Conservation (phyloP, 2,329 filamentous ascomycete species). For the Phaeophleospora eucalypticola region DNA sequence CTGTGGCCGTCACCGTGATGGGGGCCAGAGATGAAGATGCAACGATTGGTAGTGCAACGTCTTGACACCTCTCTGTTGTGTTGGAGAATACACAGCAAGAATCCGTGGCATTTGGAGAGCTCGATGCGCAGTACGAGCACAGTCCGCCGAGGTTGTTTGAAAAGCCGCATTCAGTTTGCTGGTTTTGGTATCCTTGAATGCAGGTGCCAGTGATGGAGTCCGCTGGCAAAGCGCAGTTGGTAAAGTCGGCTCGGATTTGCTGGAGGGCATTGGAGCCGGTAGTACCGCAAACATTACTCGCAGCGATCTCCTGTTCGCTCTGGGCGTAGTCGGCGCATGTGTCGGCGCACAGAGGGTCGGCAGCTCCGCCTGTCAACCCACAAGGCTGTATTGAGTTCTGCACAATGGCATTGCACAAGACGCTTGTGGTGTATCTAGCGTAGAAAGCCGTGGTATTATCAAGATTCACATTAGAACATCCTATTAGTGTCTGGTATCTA, state of each 20-base stretch:
- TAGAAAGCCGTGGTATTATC: slow-evolving; percentile 78
- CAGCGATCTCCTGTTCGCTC: slow-evolving; percentile 80
- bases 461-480: slow-evolving; percentile 73
- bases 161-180: slow-evolving; percentile 84
- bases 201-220: slow-evolving; percentile 71
- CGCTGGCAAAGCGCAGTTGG: slow-evolving; percentile 79
- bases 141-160: slow-evolving; percentile 66
- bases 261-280: slow-evolving; percentile 57
- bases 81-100: slow-evolving; percentile 87
- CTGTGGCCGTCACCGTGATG: slow-evolving; percentile 53
- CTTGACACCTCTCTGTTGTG: slow-evolving; percentile 66
- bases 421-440: slow-evolving; percentile 85
- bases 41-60: slow-evolving; percentile 65
- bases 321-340: slow-evolving; percentile 83
- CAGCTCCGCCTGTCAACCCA: slow-evolving; percentile 57
- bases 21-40: slow-evolving; percentile 59
- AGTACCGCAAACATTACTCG: slow-evolving; percentile 70
- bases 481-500: slow-evolving; percentile 78
- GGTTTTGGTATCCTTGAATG: slow-evolving; percentile 72
- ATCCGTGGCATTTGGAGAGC: slow-evolving; percentile 86
- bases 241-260: slow-evolving; percentile 88
- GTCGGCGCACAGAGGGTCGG: slow-evolving; percentile 79
- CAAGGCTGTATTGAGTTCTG: slow-evolving; percentile 79
- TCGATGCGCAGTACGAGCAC: slow-evolving; percentile 79
- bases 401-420: slow-evolving; percentile 89